Evolutionary conservation across 805 yeast species (phyloP), one percentile per base, ranked within the genome.

Genomic region (Candida nemodendra): DNA sequence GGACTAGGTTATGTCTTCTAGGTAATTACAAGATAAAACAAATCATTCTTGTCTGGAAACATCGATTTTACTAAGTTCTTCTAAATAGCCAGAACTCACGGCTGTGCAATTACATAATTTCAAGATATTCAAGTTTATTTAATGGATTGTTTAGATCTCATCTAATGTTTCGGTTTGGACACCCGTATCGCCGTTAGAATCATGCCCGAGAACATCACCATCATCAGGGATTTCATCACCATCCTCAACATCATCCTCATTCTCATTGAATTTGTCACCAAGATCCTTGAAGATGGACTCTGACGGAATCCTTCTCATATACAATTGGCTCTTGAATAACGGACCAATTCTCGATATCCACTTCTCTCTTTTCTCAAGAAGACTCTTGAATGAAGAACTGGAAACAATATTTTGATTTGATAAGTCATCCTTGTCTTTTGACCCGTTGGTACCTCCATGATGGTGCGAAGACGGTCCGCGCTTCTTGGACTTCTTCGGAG

Each of bases 271-370:
- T 15, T 61, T 67, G 4, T 34, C 54, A 36, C 47, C 44, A 11
- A 55, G 35, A 32, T 55, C 55, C 27, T 48, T 66, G 42, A 89
- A 83, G 7, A 85, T 71, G 9, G 79, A 68, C 36, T 72, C 78
- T 13, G 59, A 59, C 2, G 96, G 96, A 39, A 84, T 78, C 17
- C 93, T 66, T 58, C 84, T 76, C 90, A 89, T 87, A 30, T 77
- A 65, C 46, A 81, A 78, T 13, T 69, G 69, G 18, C 81, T 72
- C 41, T 66, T 69, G 64, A 93, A 93, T 35, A 91, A 72, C 23
- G 90, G 88, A 1, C 98, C 98, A 46, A 93, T 87, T 57, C 82
- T 86, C 16, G 74, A 75, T 26, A 90, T 83, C 99, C 99, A 93
- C 51, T 93, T 78, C 38, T 61, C 67, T 37, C 98, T 76, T 65